Percentiles rank a stretch among this genome's conserved stretches.
Conservation (phyloP, 1,284 basidiomycete species). For the Pascua guehoae region DNA sequence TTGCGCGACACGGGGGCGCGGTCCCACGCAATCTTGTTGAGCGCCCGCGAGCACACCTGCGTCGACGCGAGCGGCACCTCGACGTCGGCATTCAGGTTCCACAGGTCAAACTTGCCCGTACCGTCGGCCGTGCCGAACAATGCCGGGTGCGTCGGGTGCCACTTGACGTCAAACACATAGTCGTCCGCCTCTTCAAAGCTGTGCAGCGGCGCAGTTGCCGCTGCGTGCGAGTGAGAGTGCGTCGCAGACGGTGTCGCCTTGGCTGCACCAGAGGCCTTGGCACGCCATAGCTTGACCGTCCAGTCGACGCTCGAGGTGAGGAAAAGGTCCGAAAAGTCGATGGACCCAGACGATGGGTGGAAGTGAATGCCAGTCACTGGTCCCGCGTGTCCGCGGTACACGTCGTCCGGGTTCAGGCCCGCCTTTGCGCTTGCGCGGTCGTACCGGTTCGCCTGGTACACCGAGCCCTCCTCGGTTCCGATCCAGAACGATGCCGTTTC, state of each 20-base stretch:
- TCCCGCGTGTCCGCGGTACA: slow-evolving; percentile 87
- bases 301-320: slow-evolving; percentile 87
- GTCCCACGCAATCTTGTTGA: slow-evolving; percentile 97
- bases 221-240: slow-evolving; percentile 1
- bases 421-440: slow-evolving; percentile 95
- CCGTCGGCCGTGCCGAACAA: slow-evolving; percentile 92
- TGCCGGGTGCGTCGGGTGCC: slow-evolving; percentile 94
- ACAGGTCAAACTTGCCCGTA: slow-evolving; percentile 88
- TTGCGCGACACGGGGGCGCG: slow-evolving; percentile 67
- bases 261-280: slow-evolving; percentile 55
- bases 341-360: slow-evolving; percentile 82
- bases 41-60: slow-evolving; percentile 62
- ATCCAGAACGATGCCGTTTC: slow-evolving; percentile 95
- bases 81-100: slow-evolving; percentile 91
- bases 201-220: slow-evolving; percentile 66
- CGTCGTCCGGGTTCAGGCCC: slow-evolving; percentile 82
- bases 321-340: slow-evolving; percentile 95
- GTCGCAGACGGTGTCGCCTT: slow-evolving; percentile 8
- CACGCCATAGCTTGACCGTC: slow-evolving; percentile 92
- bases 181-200: slow-evolving; percentile 95
- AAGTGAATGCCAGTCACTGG: slow-evolving; percentile 92
- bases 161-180: slow-evolving; percentile 97
- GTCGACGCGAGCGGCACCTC: slow-evolving; percentile 57
- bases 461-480: slow-evolving; percentile 93
- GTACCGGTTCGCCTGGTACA: slow-evolving; percentile 93